Conservation (phyloP, 148 eudicot species). For the Chenopodium berlandieri region DNA sequence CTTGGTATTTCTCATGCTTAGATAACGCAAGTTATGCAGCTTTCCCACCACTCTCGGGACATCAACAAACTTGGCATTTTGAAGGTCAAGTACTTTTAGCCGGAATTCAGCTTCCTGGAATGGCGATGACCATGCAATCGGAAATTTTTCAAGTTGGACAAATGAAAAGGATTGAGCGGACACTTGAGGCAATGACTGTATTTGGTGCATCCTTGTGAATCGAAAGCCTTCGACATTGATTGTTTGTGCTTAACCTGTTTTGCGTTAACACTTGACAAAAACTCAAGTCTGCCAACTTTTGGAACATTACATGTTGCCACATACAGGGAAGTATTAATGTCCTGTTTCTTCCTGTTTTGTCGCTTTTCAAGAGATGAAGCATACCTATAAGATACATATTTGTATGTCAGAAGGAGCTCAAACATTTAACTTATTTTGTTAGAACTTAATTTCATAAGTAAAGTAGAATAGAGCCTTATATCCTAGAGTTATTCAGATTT, state of each 20-base stretch:
- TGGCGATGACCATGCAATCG: background rate
- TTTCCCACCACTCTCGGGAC: background rate
- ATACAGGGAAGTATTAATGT: background rate
- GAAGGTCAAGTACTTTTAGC: slow-evolving; percentile 25
- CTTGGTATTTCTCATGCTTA: slow-evolving; percentile 20
- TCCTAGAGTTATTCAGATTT: no score
- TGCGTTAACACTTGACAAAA: slow-evolving; percentile 2
- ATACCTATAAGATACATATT: background rate
- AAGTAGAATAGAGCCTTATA: no score
- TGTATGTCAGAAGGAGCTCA: background rate
- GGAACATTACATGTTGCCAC: slow-evolving; percentile 4
- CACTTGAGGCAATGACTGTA: background rate
- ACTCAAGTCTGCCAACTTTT: background rate
- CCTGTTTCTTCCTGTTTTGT: slow-evolving; percentile 12
- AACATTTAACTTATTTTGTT: background rate
- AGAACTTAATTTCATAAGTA: no score
- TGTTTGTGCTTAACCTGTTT: background rate
- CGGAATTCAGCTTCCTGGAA: background rate
- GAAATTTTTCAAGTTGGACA: background rate
- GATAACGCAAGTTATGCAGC: slow-evolving; percentile 8
- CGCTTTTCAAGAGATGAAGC: background rate
- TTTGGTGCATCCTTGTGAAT: background rate
- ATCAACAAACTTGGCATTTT: slow-evolving; percentile 1
- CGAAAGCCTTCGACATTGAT: slow-evolving; percentile 8
- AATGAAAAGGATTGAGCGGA: background rate